Conservation (phyloP, 352 stramenopile genomes). For the Phytophthora quininea region DNA sequence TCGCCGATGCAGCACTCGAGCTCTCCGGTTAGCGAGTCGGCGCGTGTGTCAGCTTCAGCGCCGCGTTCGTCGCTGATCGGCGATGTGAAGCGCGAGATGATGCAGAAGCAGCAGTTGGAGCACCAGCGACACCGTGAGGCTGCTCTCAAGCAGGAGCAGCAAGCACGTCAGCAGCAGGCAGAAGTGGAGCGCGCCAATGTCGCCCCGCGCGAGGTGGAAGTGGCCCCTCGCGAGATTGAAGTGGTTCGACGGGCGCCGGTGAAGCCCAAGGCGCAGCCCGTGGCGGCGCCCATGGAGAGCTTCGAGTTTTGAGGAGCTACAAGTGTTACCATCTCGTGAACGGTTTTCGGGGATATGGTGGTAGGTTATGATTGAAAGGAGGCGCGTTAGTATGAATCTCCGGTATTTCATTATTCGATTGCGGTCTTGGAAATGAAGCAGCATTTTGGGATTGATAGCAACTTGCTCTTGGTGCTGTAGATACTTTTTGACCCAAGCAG, state of each 20-base stretch:
- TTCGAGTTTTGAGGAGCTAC: constrained; percentile 48
- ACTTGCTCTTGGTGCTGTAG: background rate
- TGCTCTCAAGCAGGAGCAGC: constrained; percentile 60
- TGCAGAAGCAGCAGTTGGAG: constrained; percentile 65
- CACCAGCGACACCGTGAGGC: constrained; percentile 70
- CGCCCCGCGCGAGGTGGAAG: constrained; percentile 38
- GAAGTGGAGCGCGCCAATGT: constrained; percentile 39
- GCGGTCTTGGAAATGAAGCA: background rate
- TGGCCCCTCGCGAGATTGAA: constrained; percentile 45
- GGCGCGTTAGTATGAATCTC: constrained; percentile 29
- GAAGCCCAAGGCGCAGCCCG: constrained; percentile 17
- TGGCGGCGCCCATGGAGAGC: constrained; percentile 34
- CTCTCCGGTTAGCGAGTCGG: background rate
- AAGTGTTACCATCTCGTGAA: constrained; percentile 9
- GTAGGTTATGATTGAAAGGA: constrained; percentile 30
- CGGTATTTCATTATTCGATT: constrained; percentile 2
- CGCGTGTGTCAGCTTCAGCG: constrained; percentile 14
- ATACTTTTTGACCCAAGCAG: background rate
- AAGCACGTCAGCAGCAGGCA: constrained; percentile 36
- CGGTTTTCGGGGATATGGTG: background rate
- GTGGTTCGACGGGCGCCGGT: constrained; percentile 46
- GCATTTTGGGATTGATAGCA: background rate
- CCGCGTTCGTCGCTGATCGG: constrained; percentile 66
- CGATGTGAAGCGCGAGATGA: constrained; percentile 73
- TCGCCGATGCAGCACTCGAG: constrained; percentile 13